Evolutionary conservation across 1,284 basidiomycete species (phyloP).

Genomic region (Ganoderma multipileum): DNA sequence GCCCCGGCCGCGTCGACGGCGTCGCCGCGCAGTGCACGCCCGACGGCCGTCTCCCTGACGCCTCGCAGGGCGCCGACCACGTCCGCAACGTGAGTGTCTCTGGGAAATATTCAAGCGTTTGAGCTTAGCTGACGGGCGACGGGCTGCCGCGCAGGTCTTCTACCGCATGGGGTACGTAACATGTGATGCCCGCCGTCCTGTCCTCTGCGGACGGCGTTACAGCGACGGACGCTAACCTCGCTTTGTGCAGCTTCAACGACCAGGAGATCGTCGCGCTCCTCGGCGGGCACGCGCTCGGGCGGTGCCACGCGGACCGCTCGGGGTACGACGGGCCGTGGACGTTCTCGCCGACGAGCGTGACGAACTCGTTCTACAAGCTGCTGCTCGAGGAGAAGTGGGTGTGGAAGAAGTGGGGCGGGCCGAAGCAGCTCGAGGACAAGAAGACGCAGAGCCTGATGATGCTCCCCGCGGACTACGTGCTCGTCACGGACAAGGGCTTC

Average conservation of each 20-base stretch:
- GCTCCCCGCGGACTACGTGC: constrained; percentile 90
- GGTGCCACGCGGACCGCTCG: constrained; percentile 88
- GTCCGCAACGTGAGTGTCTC: constrained; percentile 69
- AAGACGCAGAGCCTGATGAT: constrained; percentile 93
- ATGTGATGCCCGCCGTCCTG: not conserved
- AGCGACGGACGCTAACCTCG: not conserved
- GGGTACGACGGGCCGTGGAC: constrained; percentile 94
- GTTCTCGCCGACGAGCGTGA: constrained; percentile 86
- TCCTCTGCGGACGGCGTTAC: not conserved
- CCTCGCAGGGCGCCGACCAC: constrained; percentile 84
- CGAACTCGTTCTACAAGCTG: constrained; percentile 92
- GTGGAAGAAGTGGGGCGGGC: constrained; percentile 90
- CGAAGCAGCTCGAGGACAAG: constrained; percentile 95
- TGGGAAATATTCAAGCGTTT: not conserved
- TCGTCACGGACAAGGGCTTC: constrained; percentile 89
- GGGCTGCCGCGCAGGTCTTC: constrained; percentile 69
- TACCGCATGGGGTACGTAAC: constrained; percentile 80
- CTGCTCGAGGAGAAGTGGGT: constrained; percentile 90
- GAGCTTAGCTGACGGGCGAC: constrained; percentile 4
- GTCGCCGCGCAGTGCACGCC: constrained; percentile 81
- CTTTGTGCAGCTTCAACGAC: constrained; percentile 80
- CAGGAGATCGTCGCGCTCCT: constrained; percentile 95
- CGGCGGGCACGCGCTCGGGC: constrained; percentile 94
- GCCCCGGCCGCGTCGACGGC: constrained; percentile 89
- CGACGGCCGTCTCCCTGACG: constrained; percentile 95